Base-by-base conservation (phyloP, 495 filamentous ascomycete genomes). In the Jackrogersella minutella region DNA sequence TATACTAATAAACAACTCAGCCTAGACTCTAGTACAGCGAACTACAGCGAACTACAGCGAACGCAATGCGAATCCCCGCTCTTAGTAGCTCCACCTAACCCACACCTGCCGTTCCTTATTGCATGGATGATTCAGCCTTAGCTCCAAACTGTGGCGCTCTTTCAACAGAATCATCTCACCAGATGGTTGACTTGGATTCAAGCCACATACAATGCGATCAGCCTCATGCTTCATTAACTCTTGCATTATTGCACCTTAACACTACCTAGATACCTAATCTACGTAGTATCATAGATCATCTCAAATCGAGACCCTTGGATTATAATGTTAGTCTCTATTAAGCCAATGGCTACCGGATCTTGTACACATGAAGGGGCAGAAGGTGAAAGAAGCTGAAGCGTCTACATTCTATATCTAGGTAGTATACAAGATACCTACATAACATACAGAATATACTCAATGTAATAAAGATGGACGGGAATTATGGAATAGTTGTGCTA, bases 51-150 rank as follows among this genome's bases (percentile, higher is more conserved):
- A n/a, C n/a, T n/a, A n/a, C n/a, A n/a, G 31, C 28, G 43, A 60
- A 39, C 33, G 40, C 22, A 53, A 53, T 53, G 50, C 33, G 33
- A 30, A 30, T 51, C 58, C 58, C 58, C 58, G 46, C 58, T 40
- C 31, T n/a, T n/a, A 5, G 10, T 40, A 52, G 24, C 58, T 37
- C 58, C 58, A 61, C 58, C 24, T 43, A 2, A 8, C 37, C 47
- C 33, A 58, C 44, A 49, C 41, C 31, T 57, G 31, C 31, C 24
- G 26, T 17, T 44, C 39, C 26, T 44, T 44, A 24, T n/a, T 22
- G 9, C 26, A 49, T 31, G 44, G 28, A 44, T 58, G 16, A 58
- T 58, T 58, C 54, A 58, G 40, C 54, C 54, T 58, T 46, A 39
- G 17, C 28, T 26, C 39, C 37, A 46, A 58, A 8, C 41, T 43